Percentiles rank a stretch among this genome's conserved stretches.
Evolutionary conservation across 2,329 filamentous ascomycete genomes (phyloP).

Genomic region (Claviceps purpurea): DNA sequence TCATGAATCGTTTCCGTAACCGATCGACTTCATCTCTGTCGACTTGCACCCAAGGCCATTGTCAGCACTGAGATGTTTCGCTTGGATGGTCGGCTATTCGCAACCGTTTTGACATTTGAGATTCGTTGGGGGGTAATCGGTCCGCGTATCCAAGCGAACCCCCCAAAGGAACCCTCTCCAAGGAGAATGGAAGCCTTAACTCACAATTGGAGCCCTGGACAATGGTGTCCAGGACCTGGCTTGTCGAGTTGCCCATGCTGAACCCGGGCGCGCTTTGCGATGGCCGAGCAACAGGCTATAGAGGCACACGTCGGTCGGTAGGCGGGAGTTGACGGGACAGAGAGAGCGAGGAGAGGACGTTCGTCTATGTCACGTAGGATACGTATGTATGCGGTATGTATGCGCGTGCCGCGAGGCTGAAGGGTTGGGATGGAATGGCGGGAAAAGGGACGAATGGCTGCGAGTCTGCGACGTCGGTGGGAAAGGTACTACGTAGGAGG

Average conservation of each 20-base stretch:
- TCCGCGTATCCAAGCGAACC: too few species aligned
- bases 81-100: neutral
- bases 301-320: neutral
- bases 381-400: too few species aligned
- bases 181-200: constrained; percentile 4
- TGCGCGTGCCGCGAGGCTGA: too few species aligned
- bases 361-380: too few species aligned
- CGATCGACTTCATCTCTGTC: constrained; percentile 95
- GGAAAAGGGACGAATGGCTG: too few species aligned
- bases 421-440: too few species aligned
- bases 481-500: neutral
- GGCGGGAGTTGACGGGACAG: neutral
- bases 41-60: constrained; percentile 39
- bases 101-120: too few species aligned
- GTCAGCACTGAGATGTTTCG: constrained; percentile 2
- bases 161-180: too few species aligned
- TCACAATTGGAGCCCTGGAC: constrained; percentile 93
- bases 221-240: constrained; percentile 80
- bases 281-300: neutral
- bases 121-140: too few species aligned
- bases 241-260: constrained; percentile 55
- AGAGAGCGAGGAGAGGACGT: too few species aligned
- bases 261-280: neutral
- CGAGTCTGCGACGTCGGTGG: too few species aligned
- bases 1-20: constrained; percentile 96